These are phyloP conservation scores for Cercophora samala DNA, from an alignment of 495 filamentous ascomycete genomes.

Conservation along the genomic window DNA sequence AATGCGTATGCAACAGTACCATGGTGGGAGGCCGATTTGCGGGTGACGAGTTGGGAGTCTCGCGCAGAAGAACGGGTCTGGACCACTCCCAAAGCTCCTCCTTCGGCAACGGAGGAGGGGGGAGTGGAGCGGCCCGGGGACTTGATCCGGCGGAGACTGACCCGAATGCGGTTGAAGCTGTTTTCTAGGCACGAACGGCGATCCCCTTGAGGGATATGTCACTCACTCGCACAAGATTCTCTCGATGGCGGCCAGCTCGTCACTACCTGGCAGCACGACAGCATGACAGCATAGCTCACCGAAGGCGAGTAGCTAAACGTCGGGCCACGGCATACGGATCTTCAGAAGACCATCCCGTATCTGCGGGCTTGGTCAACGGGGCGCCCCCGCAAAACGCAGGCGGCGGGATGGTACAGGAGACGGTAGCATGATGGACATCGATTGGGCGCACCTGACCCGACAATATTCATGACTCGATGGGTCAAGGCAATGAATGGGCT, in stretches of 20 bases:
- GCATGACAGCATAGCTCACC: not conserved
- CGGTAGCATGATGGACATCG: not conserved
- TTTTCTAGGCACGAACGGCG: not conserved
- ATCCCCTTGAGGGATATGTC: not conserved
- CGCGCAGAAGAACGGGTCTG: constrained; percentile 7
- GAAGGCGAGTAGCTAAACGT: not conserved
- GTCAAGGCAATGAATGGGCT: not conserved
- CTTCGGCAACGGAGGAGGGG: constrained; percentile 22
- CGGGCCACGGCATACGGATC: not conserved
- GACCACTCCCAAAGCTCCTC: constrained; percentile 9
- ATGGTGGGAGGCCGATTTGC: constrained; percentile 11
- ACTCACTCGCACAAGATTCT: not conserved
- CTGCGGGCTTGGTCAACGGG: not conserved
- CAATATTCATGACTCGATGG: constrained; percentile 21
- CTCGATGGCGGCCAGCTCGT: not conserved
- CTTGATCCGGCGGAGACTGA: constrained; percentile 23
- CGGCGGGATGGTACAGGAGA: not conserved
- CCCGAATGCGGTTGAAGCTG: constrained; percentile 8
- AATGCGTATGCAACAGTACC: constrained; percentile 25
- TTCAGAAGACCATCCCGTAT: not conserved
- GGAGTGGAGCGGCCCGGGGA: constrained; percentile 26
- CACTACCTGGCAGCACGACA: not conserved
- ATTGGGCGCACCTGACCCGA: constrained; percentile 5
- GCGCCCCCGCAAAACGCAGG: not conserved
- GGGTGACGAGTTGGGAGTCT: constrained; percentile 13